Conservation (phyloP, 148 eudicot species). For the Oxyria digyna region DNA sequence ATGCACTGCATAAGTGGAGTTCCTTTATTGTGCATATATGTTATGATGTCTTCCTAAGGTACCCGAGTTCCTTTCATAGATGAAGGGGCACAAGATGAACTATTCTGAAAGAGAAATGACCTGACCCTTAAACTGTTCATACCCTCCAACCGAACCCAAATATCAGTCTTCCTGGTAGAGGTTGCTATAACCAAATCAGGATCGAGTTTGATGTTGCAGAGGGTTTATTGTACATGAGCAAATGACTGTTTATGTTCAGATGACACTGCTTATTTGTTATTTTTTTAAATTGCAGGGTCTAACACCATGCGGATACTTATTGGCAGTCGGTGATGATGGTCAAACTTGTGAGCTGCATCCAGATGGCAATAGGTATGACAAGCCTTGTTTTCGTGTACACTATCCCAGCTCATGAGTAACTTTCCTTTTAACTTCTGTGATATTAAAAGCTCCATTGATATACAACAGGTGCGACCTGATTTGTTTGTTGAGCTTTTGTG, state of each 20-base stretch:
- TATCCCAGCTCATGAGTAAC: background rate
- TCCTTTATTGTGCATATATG: background rate
- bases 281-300: slow-evolving; percentile 39
- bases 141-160: too few relatives aligned
- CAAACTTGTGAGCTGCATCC: slow-evolving; percentile 84
- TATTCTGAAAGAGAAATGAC: too few relatives aligned
- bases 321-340: slow-evolving; percentile 54
- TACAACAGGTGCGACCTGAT: background rate
- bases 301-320: slow-evolving; percentile 63
- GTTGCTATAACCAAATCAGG: background rate
- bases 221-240: background rate
- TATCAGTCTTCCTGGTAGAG: too few relatives aligned
- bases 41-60: too few relatives aligned
- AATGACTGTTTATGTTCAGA: background rate
- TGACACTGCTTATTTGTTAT: background rate
- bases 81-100: too few relatives aligned
- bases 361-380: slow-evolving; percentile 73
- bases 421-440: background rate
- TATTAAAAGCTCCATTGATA: background rate
- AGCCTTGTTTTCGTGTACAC: background rate
- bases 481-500: background rate
- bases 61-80: too few relatives aligned
- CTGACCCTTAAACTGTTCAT: too few relatives aligned
- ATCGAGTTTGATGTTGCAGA: background rate
- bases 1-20: background rate